Conservation (phyloP, 164 flowering plant species). For the Piper longum region DNA sequence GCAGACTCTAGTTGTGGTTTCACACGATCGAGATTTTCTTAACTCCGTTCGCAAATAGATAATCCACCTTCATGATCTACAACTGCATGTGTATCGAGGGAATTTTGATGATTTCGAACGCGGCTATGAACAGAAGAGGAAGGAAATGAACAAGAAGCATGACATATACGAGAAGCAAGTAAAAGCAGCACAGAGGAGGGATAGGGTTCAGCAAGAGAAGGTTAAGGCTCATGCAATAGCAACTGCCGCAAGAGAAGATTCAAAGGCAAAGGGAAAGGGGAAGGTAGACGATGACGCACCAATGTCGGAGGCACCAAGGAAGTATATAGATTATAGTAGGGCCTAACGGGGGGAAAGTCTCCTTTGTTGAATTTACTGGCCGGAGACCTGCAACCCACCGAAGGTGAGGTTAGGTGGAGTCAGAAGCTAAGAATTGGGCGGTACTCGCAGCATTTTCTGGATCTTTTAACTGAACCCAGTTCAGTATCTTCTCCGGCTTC, state of each 20-base stretch:
- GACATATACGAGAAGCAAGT: too few relatives aligned
- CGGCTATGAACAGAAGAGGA: constrained; percentile 71
- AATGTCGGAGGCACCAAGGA: too few relatives aligned
- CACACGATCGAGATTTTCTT: constrained; percentile 77
- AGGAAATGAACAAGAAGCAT: constrained; percentile 16
- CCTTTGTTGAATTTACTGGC: constrained; percentile 74
- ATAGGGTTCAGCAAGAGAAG: too few relatives aligned
- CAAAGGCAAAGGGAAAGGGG: too few relatives aligned
- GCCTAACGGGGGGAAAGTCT: constrained; percentile 85
- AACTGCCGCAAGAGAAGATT: too few relatives aligned
- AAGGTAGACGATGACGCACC: too few relatives aligned
- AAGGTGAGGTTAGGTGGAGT: constrained; percentile 72
- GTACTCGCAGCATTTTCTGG: constrained; percentile 78
- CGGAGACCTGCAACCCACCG: constrained; percentile 62
- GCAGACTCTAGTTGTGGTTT: constrained; percentile 74
- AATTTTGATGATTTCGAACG: constrained; percentile 68
- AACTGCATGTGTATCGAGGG: constrained; percentile 61
- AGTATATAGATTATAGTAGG: constrained; percentile 26
- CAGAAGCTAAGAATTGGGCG: constrained; percentile 78
- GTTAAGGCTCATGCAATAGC: too few relatives aligned
- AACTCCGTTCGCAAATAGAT: constrained; percentile 67
- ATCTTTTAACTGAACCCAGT: constrained; percentile 60
- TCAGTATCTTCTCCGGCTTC: constrained; percentile 66
- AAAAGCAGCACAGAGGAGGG: too few relatives aligned
- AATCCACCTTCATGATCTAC: constrained; percentile 68